Evolutionary conservation across 2,329 filamentous ascomycete species (phyloP), one percentile per base, ranked within the genome.

Genomic region (Exophiala aquamarina): DNA sequence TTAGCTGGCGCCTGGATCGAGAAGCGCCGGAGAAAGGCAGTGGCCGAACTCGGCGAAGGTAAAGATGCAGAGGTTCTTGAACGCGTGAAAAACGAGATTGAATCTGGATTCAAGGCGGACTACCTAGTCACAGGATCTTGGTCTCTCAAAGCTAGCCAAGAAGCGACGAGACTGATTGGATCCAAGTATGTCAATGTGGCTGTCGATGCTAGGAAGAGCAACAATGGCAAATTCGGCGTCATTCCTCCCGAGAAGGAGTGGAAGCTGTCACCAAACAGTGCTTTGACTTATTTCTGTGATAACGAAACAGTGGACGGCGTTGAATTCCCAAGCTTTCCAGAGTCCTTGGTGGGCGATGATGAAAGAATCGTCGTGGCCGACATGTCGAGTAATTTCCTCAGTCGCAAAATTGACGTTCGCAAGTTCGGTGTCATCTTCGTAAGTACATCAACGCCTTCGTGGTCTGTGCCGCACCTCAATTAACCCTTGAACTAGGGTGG

Each of bases 361-460:
- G 81, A 82, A 23, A 83, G 84, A 1, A 79, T 95, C 49, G 86
- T 97, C 4, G 85, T 95, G 4, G 89, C 88, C 15, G 92, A 97
- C 68, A 95, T 97, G 87, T 87, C 81, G 37, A 95, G 89, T 49
- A 97, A 96, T 68, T 95, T 97, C 64, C 82, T 97, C 41, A 89
- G 88, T 37, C 77, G 89, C 34, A 79, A 77, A 53, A 79, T 96
- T 18, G 84, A 91, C 26, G 79, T 94, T 38, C 76, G 74, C 58
- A 91, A 93, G 63, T 95, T 86, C 69, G 86, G 84, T 1, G 74
- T 86, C 57, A 86, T 97, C 63, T 96, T 96, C 72, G 94, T 90
- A 63, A 54, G 71, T 60, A 20, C 35, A 21, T 14, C 36, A 6
- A 13, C 31, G 11, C 13, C 13, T n/a, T 15, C 56, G 38, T 18